These are phyloP conservation scores for Fagopyrum esculentum DNA, from an alignment of 148 eudicot species.

Conservation along the genomic window DNA sequence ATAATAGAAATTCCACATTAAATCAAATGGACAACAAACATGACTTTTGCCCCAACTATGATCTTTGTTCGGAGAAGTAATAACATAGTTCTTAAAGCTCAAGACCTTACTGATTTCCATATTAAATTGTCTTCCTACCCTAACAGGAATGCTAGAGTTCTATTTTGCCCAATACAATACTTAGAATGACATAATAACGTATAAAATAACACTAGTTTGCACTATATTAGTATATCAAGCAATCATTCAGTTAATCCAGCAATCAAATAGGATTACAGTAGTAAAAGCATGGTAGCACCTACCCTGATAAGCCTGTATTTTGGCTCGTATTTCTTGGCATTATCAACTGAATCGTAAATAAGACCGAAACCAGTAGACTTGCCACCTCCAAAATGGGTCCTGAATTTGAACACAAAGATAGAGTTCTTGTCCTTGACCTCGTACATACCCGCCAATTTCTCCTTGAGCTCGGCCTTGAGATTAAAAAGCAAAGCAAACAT, in stretches of 20 bases:
- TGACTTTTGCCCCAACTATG: too few relatives aligned
- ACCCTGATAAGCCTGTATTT: conserved; percentile 51
- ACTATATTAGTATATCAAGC: neutral
- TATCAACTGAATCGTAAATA: conserved; percentile 53
- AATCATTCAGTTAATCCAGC: neutral
- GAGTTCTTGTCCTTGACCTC: conserved; percentile 38
- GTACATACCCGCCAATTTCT: conserved; percentile 39
- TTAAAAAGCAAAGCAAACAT: neutral
- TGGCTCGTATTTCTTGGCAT: conserved; percentile 47
- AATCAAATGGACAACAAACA: too few relatives aligned
- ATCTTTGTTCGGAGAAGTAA: too few relatives aligned
- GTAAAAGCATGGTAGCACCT: conserved; percentile 1
- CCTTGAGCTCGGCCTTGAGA: conserved; percentile 39
- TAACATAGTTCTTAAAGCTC: too few relatives aligned
- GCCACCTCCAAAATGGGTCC: conserved; percentile 61
- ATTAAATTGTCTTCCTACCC: too few relatives aligned
- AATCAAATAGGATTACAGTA: neutral
- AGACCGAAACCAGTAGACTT: conserved; percentile 52
- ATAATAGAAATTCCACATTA: too few relatives aligned
- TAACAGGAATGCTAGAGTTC: too few relatives aligned
- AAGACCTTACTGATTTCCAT: too few relatives aligned
- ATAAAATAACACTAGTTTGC: neutral
- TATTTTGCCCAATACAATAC: too few relatives aligned
- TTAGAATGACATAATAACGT: too few relatives aligned
- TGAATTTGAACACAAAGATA: conserved; percentile 47